A percentile compares a stretch with the other conserved stretches of the same genome.
Conservation (phyloP, 441 rosid genomes). For the Erysimum cheiri region DNA sequence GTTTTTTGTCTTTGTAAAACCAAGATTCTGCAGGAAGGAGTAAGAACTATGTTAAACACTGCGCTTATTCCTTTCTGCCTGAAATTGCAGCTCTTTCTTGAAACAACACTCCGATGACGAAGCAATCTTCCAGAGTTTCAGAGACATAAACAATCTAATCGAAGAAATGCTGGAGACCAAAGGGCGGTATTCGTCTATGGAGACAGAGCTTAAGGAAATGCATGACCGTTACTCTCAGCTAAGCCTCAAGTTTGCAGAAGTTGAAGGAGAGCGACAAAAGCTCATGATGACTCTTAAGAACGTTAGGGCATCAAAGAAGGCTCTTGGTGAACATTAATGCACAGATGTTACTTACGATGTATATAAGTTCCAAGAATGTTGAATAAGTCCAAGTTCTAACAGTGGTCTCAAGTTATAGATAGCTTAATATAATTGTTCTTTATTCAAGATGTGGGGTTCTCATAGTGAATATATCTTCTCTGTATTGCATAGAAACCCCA, state of each 20-base stretch:
- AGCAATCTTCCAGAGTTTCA: slow-evolving; percentile 92
- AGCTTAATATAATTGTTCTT: slow-evolving; percentile 36
- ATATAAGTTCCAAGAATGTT: slow-evolving; percentile 49
- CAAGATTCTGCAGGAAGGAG: slow-evolving; percentile 19
- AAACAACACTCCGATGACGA: slow-evolving; percentile 84
- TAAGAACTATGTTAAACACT: neutral
- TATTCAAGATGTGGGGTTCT: slow-evolving; percentile 35
- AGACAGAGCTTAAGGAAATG: slow-evolving; percentile 80
- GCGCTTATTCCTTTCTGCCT: slow-evolving; percentile 18
- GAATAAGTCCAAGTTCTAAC: slow-evolving; percentile 38
- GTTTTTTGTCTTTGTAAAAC: slow-evolving; percentile 12
- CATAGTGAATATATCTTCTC: slow-evolving; percentile 24
- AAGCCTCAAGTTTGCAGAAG: slow-evolving; percentile 87
- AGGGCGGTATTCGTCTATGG: slow-evolving; percentile 65
- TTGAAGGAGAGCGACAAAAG: slow-evolving; percentile 84
- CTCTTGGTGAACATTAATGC: slow-evolving; percentile 56
- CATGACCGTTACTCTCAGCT: slow-evolving; percentile 82
- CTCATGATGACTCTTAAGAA: slow-evolving; percentile 91
- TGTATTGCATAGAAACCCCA: slow-evolving; percentile 40
- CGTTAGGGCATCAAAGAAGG: slow-evolving; percentile 76
- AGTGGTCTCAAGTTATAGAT: slow-evolving; percentile 36
- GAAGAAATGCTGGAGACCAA: slow-evolving; percentile 86
- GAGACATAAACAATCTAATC: slow-evolving; percentile 91
- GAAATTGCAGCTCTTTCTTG: slow-evolving; percentile 78
- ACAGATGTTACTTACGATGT: slow-evolving; percentile 49